Evolutionary conservation across 1,284 basidiomycete species (phyloP), one percentile per base, ranked within the genome.

Genomic region (Erythrobasidium hasegawianum): DNA sequence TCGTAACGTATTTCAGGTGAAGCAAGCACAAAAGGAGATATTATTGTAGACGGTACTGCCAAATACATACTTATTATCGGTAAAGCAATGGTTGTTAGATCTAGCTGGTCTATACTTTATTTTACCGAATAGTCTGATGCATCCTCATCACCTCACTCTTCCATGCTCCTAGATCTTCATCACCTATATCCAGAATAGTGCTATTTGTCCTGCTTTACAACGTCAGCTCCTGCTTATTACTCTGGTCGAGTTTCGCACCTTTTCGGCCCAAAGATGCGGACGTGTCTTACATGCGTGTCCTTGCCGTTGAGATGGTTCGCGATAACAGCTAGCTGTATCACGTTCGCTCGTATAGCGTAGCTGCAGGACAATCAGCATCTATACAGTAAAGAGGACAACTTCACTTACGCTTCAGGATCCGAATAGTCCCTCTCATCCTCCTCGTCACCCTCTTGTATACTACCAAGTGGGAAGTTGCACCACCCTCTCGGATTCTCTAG

Each of bases 251-350:
- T n/a, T 18, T 33, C 87, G 69, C 75, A 92, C 92, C 87, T 86
- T 7, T 84, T 76, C 1, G 92, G 89, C 0, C 93, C 95, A 68
- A 92, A 86, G 22, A 97, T 83, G 59, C 84, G 85, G 47, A 98
- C 78, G 0, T 93, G 91, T n/a, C 96, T 85, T 14, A 98, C 88
- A 78, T 98, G 96, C 9, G 96, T 98, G 78, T 99, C 96, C 77
- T 98, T 98, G 2, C 96, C 96, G 72, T 95, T 97, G 83, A 96
- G 87, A 75, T 98, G 93, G 75, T 98, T 98, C 20, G 89, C 87
- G 20, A 93, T 81, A 60, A 99, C 85, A 68, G 94, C 87, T 33
- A 98, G 82, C 74, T 97, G 93, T 4, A 99, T 78, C 11, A 96
- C 84, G 76, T 95, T 94, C 1, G 90, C 89, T 70, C 88, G 85